Evolutionary conservation across 2,329 filamentous ascomycete genomes (phyloP).

Genomic region (Fusarium temperatum): DNA sequence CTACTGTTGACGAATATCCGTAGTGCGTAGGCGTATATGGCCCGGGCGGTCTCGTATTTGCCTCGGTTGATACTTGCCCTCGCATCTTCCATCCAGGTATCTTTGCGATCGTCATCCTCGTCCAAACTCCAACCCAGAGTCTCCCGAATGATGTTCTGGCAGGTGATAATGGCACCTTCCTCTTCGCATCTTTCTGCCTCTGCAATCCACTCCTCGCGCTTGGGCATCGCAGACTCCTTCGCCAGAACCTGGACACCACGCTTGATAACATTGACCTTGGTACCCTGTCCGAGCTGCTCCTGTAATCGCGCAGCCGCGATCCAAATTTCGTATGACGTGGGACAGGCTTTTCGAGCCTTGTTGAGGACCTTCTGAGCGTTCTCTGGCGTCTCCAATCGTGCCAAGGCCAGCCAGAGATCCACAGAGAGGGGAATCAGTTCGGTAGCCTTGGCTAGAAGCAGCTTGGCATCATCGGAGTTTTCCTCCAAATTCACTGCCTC

Average conservation of each 20-base stretch:
- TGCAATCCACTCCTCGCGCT: conserved; percentile 95
- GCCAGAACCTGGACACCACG: conserved; percentile 88
- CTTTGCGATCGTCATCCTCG: conserved; percentile 95
- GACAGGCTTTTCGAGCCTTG: conserved; percentile 90
- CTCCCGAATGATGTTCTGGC: conserved; percentile 87
- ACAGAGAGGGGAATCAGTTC: conserved; percentile 94
- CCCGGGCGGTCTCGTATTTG: conserved; percentile 87
- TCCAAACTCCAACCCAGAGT: conserved; percentile 94
- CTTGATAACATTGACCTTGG: conserved; percentile 92
- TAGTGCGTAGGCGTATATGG: conserved; percentile 91
- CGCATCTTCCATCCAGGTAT: conserved; percentile 95
- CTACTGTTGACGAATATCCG: conserved; percentile 89
- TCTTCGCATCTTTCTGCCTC: conserved; percentile 96
- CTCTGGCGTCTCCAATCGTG: conserved; percentile 86
- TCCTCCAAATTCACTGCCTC: conserved; percentile 96
- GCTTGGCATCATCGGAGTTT: conserved; percentile 83
- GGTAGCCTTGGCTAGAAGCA: conserved; percentile 92
- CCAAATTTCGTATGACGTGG: conserved; percentile 95
- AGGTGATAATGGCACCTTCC: conserved; percentile 87
- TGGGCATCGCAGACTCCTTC: conserved; percentile 94
- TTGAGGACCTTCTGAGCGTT: conserved; percentile 96
- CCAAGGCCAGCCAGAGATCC: conserved; percentile 93
- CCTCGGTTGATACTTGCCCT: conserved; percentile 82
- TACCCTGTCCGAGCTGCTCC: conserved; percentile 82
- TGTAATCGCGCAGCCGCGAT: conserved; percentile 91